phyloP scores from a whole-genome alignment of 75 land plant species.

The Selaginella tamariscina region DNA sequence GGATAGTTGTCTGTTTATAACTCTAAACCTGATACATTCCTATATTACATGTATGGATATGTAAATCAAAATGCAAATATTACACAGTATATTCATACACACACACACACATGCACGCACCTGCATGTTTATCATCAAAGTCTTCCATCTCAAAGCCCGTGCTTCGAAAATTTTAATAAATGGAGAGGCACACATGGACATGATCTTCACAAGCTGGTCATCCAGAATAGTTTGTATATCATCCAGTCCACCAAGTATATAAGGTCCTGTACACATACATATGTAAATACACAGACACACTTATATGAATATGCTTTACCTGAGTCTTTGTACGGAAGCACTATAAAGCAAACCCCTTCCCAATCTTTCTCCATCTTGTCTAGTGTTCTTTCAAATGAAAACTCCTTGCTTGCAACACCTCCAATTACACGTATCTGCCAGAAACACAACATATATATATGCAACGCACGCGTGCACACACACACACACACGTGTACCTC shows the following conservation, averaged over 20 bases:
- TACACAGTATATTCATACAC: too few species aligned
- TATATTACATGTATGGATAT: too few species aligned
- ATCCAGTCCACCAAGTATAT: conserved; percentile 31
- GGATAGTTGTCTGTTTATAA: too few species aligned
- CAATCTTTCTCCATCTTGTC: conserved; percentile 32
- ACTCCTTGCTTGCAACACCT: conserved; percentile 36
- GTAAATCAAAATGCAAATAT: too few species aligned
- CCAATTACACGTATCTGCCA: conserved; percentile 20
- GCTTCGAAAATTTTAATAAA: conserved; percentile 30
- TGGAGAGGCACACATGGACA: conserved; percentile 38
- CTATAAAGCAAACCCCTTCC: conserved; percentile 32
- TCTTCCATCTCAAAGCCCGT: conserved; percentile 20
- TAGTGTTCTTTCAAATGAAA: conserved; percentile 30
- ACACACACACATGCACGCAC: too few species aligned
- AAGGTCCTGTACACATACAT: too few species aligned
- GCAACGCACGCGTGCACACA: too few species aligned
- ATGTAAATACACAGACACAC: too few species aligned
- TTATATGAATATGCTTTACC: too few species aligned
- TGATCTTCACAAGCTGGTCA: conserved; percentile 32
- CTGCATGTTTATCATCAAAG: conserved; percentile 23
- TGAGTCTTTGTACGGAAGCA: conserved; percentile 31
- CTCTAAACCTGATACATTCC: too few species aligned
- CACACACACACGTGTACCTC: conserved; percentile 17
- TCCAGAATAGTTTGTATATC: conserved; percentile 34
- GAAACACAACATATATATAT: too few species aligned